Evolutionary conservation across 2,329 filamentous ascomycete species (phyloP).

Genomic region (Paramyrothecium roridum): DNA sequence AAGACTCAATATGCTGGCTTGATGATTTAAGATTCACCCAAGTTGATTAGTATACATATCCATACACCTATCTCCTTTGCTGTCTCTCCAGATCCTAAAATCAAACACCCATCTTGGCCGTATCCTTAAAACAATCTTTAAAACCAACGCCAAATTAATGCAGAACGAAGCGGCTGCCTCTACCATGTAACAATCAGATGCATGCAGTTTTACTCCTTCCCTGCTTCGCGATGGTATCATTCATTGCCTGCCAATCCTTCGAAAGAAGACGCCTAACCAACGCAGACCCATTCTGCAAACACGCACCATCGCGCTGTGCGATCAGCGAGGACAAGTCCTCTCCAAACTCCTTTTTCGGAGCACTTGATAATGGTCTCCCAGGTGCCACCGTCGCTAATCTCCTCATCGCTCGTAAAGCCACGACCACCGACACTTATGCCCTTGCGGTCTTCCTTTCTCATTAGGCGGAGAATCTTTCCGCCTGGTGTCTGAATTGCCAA

Average conservation of each 20-base stretch:
- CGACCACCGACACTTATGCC: constrained; percentile 45
- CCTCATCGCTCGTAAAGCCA: constrained; percentile 45
- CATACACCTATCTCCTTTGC: neutral
- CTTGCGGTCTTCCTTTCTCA: constrained; percentile 72
- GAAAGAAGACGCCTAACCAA: constrained; percentile 21
- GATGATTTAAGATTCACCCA: neutral
- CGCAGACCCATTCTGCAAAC: constrained; percentile 82
- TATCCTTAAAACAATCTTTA: neutral
- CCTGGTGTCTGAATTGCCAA: constrained; percentile 90
- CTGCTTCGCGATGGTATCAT: too few relatives aligned
- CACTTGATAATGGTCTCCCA: constrained; percentile 94
- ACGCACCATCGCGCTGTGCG: constrained; percentile 85
- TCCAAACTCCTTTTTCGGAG: constrained; percentile 76
- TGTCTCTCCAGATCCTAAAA: neutral
- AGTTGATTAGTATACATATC: neutral
- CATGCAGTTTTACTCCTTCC: neutral
- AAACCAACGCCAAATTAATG: neutral
- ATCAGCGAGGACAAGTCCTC: constrained; percentile 78
- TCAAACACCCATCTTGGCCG: neutral
- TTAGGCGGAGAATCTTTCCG: constrained; percentile 88
- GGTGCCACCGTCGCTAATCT: constrained; percentile 64
- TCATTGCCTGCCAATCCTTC: too few relatives aligned
- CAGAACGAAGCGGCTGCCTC: neutral
- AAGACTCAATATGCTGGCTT: neutral
- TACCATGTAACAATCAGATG: neutral